Evolutionary conservation across 805 yeast genomes (phyloP).

Genomic region (Sugiyamaella valdiviana): DNA sequence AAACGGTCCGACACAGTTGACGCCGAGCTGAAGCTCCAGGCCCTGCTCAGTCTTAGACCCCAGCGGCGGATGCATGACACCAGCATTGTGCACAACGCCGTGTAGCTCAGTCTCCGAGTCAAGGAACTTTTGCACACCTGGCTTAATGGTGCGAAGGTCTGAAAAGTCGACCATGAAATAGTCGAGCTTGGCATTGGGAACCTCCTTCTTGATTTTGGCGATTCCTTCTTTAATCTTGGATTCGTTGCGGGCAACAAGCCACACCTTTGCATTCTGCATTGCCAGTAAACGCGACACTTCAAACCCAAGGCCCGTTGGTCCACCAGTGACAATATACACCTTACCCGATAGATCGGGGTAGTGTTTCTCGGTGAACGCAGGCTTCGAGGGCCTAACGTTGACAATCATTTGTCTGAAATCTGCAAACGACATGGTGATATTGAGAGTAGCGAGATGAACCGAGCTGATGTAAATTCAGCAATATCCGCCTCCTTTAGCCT

Average conservation of each 20-base stretch:
- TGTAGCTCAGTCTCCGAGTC: conserved; percentile 29
- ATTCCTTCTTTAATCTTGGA: conserved; percentile 31
- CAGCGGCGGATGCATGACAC: conserved; percentile 37
- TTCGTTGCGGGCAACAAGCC: conserved; percentile 35
- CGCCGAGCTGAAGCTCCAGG: conserved; percentile 42
- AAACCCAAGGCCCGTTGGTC: conserved; percentile 33
- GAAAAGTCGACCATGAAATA: conserved; percentile 21
- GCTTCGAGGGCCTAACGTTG: conserved; percentile 13
- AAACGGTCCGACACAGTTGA: conserved; percentile 44
- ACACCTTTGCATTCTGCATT: conserved; percentile 33
- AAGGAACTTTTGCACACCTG: conserved; percentile 32
- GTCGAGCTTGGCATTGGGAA: conserved; percentile 19
- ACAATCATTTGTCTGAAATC: neutral
- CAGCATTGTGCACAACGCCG: conserved; percentile 40
- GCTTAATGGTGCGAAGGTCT: conserved; percentile 39
- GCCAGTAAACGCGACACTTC: conserved; percentile 31
- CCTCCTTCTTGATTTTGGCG: conserved; percentile 24
- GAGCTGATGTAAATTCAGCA: no score
- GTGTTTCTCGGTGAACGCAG: conserved; percentile 22
- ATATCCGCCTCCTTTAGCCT: no score
- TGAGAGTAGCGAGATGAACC: neutral
- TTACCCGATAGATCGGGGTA: conserved; percentile 34
- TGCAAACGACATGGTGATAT: neutral
- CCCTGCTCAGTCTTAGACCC: conserved; percentile 39
- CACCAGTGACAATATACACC: conserved; percentile 32